Base-by-base conservation (phyloP, 164 flowering plant genomes). In the Sextonia rubra region DNA sequence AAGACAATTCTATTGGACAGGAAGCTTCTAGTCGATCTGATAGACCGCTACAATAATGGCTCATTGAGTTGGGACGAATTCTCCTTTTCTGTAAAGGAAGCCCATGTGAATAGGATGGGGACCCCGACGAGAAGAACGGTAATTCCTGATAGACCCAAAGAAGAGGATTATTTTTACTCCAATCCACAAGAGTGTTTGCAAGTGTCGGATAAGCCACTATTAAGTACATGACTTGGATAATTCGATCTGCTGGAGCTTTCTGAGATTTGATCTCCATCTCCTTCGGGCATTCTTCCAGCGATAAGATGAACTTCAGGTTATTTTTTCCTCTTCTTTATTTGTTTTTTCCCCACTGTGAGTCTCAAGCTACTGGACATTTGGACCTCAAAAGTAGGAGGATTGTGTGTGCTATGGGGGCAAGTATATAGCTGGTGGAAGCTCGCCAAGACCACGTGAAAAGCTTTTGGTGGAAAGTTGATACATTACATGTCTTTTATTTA, bases 141-240 rank as follows among this genome's bases (percentile, higher is more conserved):
- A 56, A 89, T 93, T 78, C 88, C 91, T 26, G 97, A 91, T 78
- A 80, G 83, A 73, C 98, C 98, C 7, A 92, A 92, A 71, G 96
- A 89, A 74, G 96, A 92, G 75, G 98, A 90, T 76, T 89, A 93
- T 72, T 92, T 92, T 73, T 92, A 89, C 60, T 74, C 98, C 74
- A 93, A 93, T 72, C 97, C 98, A 15, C 81, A 88, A 48, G 98
- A 93, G 75, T 93, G 98, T 77, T 78, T 93, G 79, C 86, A 79
- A 67, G 44, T 75, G 27, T 72, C 77, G 26, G 78, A 83, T 62
- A 85, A 80, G 7, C 68, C 48, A n/a, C 55, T 26, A 44, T 44
- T 47, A 32, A 72, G 69, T 18, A 66, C 67, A 37, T 60, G 66
- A 61, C 44, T 27, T 18, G n/a, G 56, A 44, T 0, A 60, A 47